A percentile compares a stretch with the other conserved stretches of the same genome.
Conservation (phyloP, 177 flowering plant genomes). For the Vitis hybrid region DNA sequence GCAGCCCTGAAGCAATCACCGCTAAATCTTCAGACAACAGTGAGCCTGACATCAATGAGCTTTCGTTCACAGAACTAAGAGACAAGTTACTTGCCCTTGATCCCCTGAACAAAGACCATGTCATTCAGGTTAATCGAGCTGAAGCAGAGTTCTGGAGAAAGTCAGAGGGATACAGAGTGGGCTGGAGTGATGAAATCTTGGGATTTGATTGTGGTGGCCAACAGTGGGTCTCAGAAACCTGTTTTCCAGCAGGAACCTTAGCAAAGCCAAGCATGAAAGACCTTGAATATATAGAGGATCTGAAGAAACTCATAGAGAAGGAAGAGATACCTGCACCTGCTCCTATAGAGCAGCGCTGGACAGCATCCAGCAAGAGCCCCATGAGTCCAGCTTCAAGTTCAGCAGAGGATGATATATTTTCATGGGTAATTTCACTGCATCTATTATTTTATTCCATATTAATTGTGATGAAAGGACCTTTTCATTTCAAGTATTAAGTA, state of each 20-base stretch:
- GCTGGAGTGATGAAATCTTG: constrained; percentile 98
- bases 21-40: constrained; percentile 31
- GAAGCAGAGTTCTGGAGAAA: constrained; percentile 98
- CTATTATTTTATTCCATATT: not conserved
- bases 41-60: constrained; percentile 58
- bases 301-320: constrained; percentile 77
- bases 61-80: constrained; percentile 89
- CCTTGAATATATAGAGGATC: constrained; percentile 73
- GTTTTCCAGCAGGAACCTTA: constrained; percentile 91
- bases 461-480: not conserved
- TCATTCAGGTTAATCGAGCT: constrained; percentile 78
- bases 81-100: constrained; percentile 92
- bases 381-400: constrained; percentile 96
- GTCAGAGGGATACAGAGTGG: constrained; percentile 95
- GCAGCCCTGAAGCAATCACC: constrained; percentile 42
- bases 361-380: constrained; percentile 76
- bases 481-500: not conserved
- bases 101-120: constrained; percentile 88
- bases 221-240: constrained; percentile 99
- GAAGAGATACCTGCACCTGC: constrained; percentile 92
- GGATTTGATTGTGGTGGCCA: constrained; percentile 99
- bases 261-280: constrained; percentile 90
- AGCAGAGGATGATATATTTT: constrained; percentile 74
- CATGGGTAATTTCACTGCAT: constrained; percentile 72
- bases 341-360: constrained; percentile 98